Evolutionary conservation across 345 rosid species (phyloP).

Genomic region (Acer yangbiense): DNA sequence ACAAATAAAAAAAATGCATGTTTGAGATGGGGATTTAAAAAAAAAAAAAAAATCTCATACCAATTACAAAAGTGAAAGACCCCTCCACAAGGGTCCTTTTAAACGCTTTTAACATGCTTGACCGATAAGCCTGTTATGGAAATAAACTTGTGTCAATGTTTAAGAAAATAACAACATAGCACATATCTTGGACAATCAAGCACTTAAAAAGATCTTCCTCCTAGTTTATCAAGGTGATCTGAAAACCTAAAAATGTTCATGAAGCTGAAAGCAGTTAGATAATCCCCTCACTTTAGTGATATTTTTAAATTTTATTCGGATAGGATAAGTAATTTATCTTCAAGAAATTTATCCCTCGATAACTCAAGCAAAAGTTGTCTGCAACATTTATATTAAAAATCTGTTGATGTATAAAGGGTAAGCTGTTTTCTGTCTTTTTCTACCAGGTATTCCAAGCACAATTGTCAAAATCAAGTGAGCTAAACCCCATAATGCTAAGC

Average conservation of each 20-base stretch:
- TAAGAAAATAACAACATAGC: neutral
- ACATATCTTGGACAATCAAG: neutral
- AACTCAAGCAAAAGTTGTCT: neutral
- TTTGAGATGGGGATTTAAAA: slow-evolving; percentile 13
- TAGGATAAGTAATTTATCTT: neutral
- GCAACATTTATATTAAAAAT: neutral
- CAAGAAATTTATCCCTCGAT: neutral
- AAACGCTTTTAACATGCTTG: slow-evolving; percentile 95
- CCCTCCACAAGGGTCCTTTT: slow-evolving; percentile 94
- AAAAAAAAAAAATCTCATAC: slow-evolving; percentile 47
- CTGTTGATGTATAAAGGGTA: neutral
- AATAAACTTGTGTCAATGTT: slow-evolving; percentile 15
- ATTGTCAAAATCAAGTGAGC: neutral
- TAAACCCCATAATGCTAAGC: neutral
- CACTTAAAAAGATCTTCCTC: neutral
- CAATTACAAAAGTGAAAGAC: slow-evolving; percentile 74
- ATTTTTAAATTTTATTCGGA: neutral
- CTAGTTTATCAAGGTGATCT: neutral
- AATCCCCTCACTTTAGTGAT: slow-evolving; percentile 5
- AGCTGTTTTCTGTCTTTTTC: neutral
- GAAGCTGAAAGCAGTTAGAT: neutral
- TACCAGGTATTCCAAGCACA: neutral
- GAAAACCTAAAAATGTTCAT: neutral
- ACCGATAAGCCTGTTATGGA: slow-evolving; percentile 66
- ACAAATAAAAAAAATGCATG: neutral